Evolutionary conservation across 2,329 filamentous ascomycete species (phyloP).

Genomic region (Alternaria panax): DNA sequence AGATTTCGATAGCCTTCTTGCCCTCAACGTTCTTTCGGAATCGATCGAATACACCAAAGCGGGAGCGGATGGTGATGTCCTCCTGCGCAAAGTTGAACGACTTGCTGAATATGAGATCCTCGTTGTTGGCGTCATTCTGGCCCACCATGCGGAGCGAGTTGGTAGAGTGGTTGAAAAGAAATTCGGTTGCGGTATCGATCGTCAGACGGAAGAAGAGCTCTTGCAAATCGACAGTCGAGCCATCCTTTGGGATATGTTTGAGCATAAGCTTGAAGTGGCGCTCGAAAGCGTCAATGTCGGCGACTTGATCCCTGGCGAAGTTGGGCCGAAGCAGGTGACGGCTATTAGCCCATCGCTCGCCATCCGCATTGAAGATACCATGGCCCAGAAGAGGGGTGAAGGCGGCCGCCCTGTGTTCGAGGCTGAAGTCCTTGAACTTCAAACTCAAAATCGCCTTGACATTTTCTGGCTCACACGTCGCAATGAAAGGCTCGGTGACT

Average conservation of each 20-base stretch:
- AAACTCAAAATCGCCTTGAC: slow-evolving; percentile 56
- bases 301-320: slow-evolving; percentile 61
- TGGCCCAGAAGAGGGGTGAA: slow-evolving; percentile 54
- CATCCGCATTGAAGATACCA: slow-evolving; percentile 58
- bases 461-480: slow-evolving; percentile 58
- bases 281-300: slow-evolving; percentile 66
- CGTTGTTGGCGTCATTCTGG: slow-evolving; percentile 37
- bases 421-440: slow-evolving; percentile 57
- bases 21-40: slow-evolving; percentile 47
- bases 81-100: slow-evolving; percentile 55
- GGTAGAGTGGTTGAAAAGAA: slow-evolving; percentile 57
- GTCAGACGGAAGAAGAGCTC: slow-evolving; percentile 59
- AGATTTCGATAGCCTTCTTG: slow-evolving; percentile 50
- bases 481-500: slow-evolving; percentile 44
- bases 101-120: slow-evolving; percentile 51
- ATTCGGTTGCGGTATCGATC: slow-evolving; percentile 59
- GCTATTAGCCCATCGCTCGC: slow-evolving; percentile 50
- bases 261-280: slow-evolving; percentile 66
- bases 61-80: slow-evolving; percentile 47
- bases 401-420: slow-evolving; percentile 45
- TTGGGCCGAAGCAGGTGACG: slow-evolving; percentile 62
- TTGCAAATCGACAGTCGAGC: slow-evolving; percentile 49
- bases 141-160: slow-evolving; percentile 45
- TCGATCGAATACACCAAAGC: slow-evolving; percentile 46
- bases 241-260: slow-evolving; percentile 65